Evolutionary conservation across 1,139 yeast species (phyloP), one percentile per base, ranked within the genome.

Genomic region (Blastobotrys arbuscula): DNA sequence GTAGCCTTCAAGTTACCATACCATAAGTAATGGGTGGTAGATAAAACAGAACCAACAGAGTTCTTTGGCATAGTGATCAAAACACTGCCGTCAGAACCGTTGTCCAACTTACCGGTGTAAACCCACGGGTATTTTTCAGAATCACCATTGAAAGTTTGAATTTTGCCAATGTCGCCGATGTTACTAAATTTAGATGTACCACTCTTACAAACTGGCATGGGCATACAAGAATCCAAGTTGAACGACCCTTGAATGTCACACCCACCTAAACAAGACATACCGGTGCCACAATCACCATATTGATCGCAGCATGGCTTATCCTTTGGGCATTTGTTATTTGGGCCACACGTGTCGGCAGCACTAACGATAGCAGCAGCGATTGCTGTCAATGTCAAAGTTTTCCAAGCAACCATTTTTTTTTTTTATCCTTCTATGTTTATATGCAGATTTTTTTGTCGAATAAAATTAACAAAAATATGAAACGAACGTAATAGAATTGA

Each of bases 21-120:
- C 96, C 96, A 89, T 52, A 90, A 68, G 67, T 79, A 87, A 62
- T 79, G 76, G 15, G 95, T 78, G 8, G 95, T 83, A 0, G 95
- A 83, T 37, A 89, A 64, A 49, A 88, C 90, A 16, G 95, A 78
- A 66, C 96, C 96, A 45, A 79, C 74, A 16, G 89, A 70, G 50
- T 79, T 64, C 55, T 81, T 75, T 40, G 92, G 92, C 95, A 90
- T 86, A 55, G 92, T 88, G 50, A 88, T 58, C 40, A 84, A 68
- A 50, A 78, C 64, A 26, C 72, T 62, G 45, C 81, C 81, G 57
- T 74, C 78, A 49, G 71, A 73, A 59, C 74, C 80, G 43, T 48
- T 36, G 31, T 40, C 44, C 35, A 42, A 26, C 62, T 79, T 73
- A 35, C 96, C 96, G 26, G 82, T 70, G 69, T 84, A 87, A 30